Evolutionary conservation across 768 basidiomycete genomes (phyloP).

Genomic region (Cystobasidium onofrii): DNA sequence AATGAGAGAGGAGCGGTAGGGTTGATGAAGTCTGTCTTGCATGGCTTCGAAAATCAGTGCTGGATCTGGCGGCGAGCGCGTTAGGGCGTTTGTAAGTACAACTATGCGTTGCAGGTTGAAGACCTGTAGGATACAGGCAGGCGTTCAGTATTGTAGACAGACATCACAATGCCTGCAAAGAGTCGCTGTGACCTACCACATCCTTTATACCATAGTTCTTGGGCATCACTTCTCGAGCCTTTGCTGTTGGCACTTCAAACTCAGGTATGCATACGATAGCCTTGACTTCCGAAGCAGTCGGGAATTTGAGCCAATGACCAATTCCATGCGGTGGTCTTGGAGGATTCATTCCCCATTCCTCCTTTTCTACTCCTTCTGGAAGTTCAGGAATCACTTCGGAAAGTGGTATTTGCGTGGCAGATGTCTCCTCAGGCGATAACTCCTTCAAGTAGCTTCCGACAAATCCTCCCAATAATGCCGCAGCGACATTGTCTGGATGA

Average conservation of each 20-base stretch:
- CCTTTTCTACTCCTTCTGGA: slow-evolving; percentile 73
- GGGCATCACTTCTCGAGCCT: slow-evolving; percentile 82
- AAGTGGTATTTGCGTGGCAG: slow-evolving; percentile 80
- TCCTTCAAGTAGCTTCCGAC: slow-evolving; percentile 92
- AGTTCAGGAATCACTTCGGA: slow-evolving; percentile 95
- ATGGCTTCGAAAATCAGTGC: slow-evolving; percentile 98
- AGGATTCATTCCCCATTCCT: slow-evolving; percentile 80
- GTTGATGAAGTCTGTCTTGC: slow-evolving; percentile 97
- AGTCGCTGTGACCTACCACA: slow-evolving; percentile 55
- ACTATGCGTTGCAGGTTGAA: slow-evolving; percentile 96
- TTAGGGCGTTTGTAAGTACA: slow-evolving; percentile 87
- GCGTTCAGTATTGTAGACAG: too few species aligned
- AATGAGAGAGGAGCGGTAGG: slow-evolving; percentile 73
- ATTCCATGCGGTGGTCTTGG: slow-evolving; percentile 81
- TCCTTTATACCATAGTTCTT: slow-evolving; percentile 76
- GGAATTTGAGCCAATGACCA: slow-evolving; percentile 85
- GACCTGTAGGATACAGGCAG: slow-evolving; percentile 54
- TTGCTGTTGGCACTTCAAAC: slow-evolving; percentile 94
- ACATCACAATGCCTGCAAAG: background rate
- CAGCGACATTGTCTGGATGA: slow-evolving; percentile 98
- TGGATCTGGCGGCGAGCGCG: slow-evolving; percentile 80
- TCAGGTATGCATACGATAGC: slow-evolving; percentile 89
- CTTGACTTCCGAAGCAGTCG: slow-evolving; percentile 73
- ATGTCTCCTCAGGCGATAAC: slow-evolving; percentile 67
- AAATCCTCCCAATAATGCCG: slow-evolving; percentile 91